Evolutionary conservation across 1,139 yeast species (phyloP), one percentile per base, ranked within the genome.

Genomic region (Pichia sp.): DNA sequence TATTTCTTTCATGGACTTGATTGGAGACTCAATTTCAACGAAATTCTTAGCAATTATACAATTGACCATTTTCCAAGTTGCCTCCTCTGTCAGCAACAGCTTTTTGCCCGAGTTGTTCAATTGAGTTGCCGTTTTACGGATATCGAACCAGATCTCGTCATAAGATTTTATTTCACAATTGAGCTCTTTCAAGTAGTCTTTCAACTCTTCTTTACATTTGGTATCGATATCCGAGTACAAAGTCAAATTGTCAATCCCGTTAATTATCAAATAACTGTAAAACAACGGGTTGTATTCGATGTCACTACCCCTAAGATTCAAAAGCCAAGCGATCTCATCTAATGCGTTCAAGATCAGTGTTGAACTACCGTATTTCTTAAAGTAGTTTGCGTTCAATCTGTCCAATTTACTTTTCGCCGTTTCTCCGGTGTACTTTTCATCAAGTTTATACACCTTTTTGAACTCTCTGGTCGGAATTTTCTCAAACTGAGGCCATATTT

Each of bases 311-410:
- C 98, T 80, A 61, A 93, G 75, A 66, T 93, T 93, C 67, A 90
- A 79, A 55, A 90, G 72, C 98, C 97, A 92, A 8, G 97, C 96
- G 58, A 92, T 80, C 66, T 93, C 97, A 72, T 93, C 99, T 58
- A 90, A 73, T 0, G 96, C 87, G 47, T 85, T 78, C 8, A 90
- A 75, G 6, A 88, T 80, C 59, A 89, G 38, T 0, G 66, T 59
- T 16, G 60, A 47, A 3, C 62, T 54, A 55, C 79, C 55, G 75
- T 71, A 44, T 75, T 74, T 56, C 32, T 75, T 69, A 41, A 72
- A 72, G 51, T 82, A 70, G n/a, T 67, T 64, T n/a, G 69, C 65
- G 40, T 77, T 70, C 29, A 86, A 72, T 52, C 75, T 75, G 6
- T 65, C 66, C 45, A 87, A 64, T 64, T 80, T 80, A 8, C 70